Evolutionary conservation across 345 rosid genomes (phyloP).

Genomic region (Angophora floribunda): DNA sequence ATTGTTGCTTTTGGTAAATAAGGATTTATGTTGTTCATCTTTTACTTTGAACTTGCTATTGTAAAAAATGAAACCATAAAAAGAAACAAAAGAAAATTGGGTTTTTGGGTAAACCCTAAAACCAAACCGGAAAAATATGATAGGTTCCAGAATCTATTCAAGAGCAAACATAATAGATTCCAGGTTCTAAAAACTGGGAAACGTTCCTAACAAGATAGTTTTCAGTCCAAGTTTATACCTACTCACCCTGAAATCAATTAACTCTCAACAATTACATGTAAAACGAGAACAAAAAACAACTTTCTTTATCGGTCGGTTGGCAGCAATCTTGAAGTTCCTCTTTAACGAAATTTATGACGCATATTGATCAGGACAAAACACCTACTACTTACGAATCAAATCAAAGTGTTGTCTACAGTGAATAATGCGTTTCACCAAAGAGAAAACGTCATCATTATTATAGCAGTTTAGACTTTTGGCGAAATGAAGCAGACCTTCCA

Average conservation of each 20-base stretch:
- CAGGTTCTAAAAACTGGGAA: neutral
- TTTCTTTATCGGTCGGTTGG: neutral
- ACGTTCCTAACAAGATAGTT: accelerated
- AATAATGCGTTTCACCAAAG: neutral
- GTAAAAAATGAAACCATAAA: too few species aligned
- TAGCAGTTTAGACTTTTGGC: neutral
- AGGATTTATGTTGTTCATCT: neutral
- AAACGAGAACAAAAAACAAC: neutral
- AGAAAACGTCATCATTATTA: neutral
- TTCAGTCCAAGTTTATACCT: neutral
- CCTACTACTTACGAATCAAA: neutral
- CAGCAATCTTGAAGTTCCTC: neutral
- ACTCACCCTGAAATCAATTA: accelerated
- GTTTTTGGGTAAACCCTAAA: too few species aligned
- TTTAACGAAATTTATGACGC: accelerated
- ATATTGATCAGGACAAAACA: neutral
- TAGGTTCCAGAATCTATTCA: neutral
- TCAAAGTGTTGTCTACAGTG: neutral
- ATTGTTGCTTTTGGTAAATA: neutral
- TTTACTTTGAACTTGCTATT: neutral
- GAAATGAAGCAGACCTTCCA: neutral
- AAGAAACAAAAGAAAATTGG: too few species aligned
- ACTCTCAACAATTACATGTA: neutral
- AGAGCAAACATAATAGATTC: neutral
- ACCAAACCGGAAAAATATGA: too few species aligned